Percentiles rank a stretch among this genome's conserved stretches.
These are phyloP conservation scores for Jaenimonas drosophilae DNA, from an alignment of 208 protist genomes.

Conservation along the genomic window DNA sequence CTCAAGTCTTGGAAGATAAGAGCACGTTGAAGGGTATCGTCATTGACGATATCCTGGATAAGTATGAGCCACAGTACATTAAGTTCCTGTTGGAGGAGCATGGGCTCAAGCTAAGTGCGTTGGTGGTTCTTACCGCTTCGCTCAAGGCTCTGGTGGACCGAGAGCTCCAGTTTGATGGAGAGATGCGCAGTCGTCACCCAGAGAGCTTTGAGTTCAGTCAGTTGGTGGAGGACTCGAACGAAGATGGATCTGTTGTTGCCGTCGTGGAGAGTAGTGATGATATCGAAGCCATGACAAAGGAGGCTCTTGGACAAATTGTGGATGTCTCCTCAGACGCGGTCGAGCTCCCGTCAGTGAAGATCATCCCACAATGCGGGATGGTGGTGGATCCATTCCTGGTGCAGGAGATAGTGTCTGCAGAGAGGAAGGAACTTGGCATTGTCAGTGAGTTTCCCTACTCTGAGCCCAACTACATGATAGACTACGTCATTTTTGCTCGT, in stretches of 20 bases:
- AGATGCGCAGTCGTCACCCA: too few species aligned
- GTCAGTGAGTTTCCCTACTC: constrained; percentile 49
- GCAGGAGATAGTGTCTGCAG: constrained; percentile 36
- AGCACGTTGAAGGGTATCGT: constrained; percentile 45
- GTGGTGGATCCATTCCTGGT: constrained; percentile 37
- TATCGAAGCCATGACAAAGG: constrained; percentile 19
- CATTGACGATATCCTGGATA: constrained; percentile 67
- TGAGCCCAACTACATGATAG: constrained; percentile 75
- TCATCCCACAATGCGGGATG: constrained; percentile 50
- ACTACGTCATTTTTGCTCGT: constrained; percentile 71
- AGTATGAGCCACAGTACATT: constrained; percentile 70
- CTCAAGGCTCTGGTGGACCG: constrained; percentile 29
- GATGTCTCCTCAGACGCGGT: constrained; percentile 13
- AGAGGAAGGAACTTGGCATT: constrained; percentile 21
- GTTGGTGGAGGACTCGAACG: constrained; percentile 13
- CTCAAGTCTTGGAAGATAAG: constrained; percentile 26
- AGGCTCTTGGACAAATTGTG: constrained; percentile 28
- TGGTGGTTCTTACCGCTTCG: constrained; percentile 46
- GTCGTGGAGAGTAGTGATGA: constrained; percentile 36
- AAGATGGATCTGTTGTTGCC: constrained; percentile 8
- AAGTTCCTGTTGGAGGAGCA: constrained; percentile 38
- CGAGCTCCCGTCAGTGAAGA: constrained; percentile 31
- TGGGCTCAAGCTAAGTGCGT: constrained; percentile 41
- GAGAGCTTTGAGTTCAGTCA: constrained; percentile 75
- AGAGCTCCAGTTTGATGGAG: constrained; percentile 33